These are phyloP conservation scores for Wickerhamomyces queroliae DNA, from an alignment of 805 yeast genomes.

Conservation along the genomic window DNA sequence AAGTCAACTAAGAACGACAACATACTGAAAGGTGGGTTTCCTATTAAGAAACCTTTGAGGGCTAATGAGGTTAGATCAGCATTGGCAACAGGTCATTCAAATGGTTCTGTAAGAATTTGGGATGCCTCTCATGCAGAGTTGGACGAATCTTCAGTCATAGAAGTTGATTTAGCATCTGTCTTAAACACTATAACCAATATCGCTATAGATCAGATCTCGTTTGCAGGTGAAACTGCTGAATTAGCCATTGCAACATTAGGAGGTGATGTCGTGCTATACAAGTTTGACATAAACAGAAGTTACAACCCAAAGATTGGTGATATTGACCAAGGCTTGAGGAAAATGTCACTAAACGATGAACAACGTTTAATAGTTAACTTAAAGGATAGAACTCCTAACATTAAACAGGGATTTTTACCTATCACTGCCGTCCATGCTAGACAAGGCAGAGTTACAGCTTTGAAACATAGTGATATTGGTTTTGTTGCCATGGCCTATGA, in stretches of 20 bases:
- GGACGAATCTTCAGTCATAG: slow-evolving; percentile 52
- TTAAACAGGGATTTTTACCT: slow-evolving; percentile 62
- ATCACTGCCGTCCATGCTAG: slow-evolving; percentile 37
- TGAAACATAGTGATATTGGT: slow-evolving; percentile 70
- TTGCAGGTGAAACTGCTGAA: slow-evolving; percentile 75
- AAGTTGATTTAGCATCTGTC: slow-evolving; percentile 48
- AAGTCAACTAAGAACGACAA: slow-evolving; percentile 36
- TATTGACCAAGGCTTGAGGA: slow-evolving; percentile 24
- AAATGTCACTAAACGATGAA: slow-evolving; percentile 22
- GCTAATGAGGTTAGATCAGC: slow-evolving; percentile 47
- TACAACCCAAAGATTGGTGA: slow-evolving; percentile 32
- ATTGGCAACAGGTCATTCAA: slow-evolving; percentile 79
- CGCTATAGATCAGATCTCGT: slow-evolving; percentile 54
- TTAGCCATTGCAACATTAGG: slow-evolving; percentile 58
- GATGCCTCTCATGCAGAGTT: slow-evolving; percentile 77
- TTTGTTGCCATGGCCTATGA: slow-evolving; percentile 78
- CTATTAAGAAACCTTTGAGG: slow-evolving; percentile 44
- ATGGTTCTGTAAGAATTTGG: slow-evolving; percentile 79
- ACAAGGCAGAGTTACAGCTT: slow-evolving; percentile 47
- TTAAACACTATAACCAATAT: slow-evolving; percentile 38
- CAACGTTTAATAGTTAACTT: slow-evolving; percentile 39
- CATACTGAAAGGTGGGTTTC: slow-evolving; percentile 76
- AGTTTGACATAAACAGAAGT: slow-evolving; percentile 52
- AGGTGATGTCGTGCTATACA: slow-evolving; percentile 74
- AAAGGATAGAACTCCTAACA: slow-evolving; percentile 44